phyloP scores from a whole-genome alignment of 768 basidiomycete species.

The Aureoboletus auriporus region DNA sequence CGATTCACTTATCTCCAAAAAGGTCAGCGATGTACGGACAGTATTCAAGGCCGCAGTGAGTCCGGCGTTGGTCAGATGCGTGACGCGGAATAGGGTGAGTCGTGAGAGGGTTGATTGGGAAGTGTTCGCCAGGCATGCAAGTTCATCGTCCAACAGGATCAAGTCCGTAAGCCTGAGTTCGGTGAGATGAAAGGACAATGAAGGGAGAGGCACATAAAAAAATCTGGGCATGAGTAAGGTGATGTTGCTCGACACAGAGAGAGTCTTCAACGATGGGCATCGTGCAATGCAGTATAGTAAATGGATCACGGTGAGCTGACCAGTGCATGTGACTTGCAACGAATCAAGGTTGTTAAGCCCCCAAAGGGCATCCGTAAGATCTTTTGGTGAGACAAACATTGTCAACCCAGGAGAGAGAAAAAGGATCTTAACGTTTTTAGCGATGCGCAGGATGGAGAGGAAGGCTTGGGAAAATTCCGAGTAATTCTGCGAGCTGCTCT shows the following conservation, averaged over 20 bases:
- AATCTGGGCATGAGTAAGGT: neutral
- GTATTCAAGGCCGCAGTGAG: neutral
- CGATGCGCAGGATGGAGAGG: constrained; percentile 1
- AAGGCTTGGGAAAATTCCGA: neutral
- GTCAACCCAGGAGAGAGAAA: neutral
- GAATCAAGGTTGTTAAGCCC: neutral
- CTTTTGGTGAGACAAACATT: neutral
- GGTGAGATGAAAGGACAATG: constrained; percentile 1
- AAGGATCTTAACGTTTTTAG: constrained; percentile 1
- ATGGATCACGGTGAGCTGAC: neutral
- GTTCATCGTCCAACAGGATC: constrained; percentile 8
- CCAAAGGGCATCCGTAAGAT: neutral
- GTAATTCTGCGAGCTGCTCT: neutral
- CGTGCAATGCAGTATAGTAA: constrained; percentile 1
- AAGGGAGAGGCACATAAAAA: neutral
- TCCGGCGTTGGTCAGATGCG: constrained; percentile 4
- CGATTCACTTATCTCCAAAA: neutral
- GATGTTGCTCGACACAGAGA: neutral
- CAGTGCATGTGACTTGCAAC: neutral
- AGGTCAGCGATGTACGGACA: constrained; percentile 1
- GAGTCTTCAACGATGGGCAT: constrained; percentile 8
- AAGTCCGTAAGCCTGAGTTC: neutral
- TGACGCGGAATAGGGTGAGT: neutral
- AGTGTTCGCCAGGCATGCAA: constrained; percentile 2
- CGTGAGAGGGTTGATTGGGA: constrained; percentile 5